A percentile compares a stretch with the other conserved stretches of the same genome.
phyloP scores from a whole-genome alignment of 2,329 filamentous ascomycete species.

The Talaromyces sp. region DNA sequence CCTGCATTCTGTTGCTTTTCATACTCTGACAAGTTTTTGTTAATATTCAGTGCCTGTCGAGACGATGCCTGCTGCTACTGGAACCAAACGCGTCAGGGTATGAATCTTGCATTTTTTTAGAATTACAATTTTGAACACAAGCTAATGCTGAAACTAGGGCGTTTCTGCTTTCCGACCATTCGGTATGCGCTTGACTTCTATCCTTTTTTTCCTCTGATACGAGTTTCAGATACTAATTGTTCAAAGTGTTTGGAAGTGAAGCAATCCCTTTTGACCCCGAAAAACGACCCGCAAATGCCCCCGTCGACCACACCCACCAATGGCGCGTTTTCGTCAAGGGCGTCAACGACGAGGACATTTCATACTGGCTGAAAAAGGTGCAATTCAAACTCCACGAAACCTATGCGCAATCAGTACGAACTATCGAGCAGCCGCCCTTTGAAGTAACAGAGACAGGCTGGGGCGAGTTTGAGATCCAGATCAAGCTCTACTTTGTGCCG shows the following conservation, averaged over 20 bases:
- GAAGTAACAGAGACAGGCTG: conserved; percentile 88
- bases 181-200: conserved; percentile 23
- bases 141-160: conserved; percentile 29
- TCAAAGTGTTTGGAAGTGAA: conserved; percentile 68
- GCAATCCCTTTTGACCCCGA: conserved; percentile 71
- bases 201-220: neutral
- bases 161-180: conserved; percentile 44
- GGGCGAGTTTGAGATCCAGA: conserved; percentile 95
- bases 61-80: conserved; percentile 48
- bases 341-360: conserved; percentile 82
- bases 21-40: neutral
- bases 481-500: conserved; percentile 87
- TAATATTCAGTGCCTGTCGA: neutral
- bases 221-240: neutral
- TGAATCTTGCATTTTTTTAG: conserved; percentile 13
- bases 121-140: neutral
- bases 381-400: conserved; percentile 98
- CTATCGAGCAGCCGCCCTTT: conserved; percentile 75
- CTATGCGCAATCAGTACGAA: conserved; percentile 84
- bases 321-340: conserved; percentile 95
- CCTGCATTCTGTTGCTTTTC: neutral
- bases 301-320: conserved; percentile 89
- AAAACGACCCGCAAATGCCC: conserved; percentile 67
- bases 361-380: conserved; percentile 92
- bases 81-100: conserved; percentile 50